Conservation (phyloP, 768 basidiomycete genomes). For the Lyophyllum shimeji region DNA sequence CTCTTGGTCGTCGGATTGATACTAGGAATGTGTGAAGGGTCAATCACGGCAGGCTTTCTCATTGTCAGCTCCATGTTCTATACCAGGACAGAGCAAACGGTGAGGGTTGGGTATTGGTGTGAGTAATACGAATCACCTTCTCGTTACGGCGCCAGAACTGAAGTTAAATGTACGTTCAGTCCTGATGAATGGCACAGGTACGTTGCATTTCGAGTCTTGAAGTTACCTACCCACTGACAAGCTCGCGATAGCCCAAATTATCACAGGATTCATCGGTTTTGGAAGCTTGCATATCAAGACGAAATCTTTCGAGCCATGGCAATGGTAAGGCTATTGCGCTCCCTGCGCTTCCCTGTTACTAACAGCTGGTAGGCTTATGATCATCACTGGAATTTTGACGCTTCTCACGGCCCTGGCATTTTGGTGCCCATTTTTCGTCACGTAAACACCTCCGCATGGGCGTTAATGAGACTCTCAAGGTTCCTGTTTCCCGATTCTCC, state of each 20-base stretch:
- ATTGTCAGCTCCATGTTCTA: conserved; percentile 81
- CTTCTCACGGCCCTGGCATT: conserved; percentile 50
- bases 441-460: not conserved
- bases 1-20: conserved; percentile 64
- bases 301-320: conserved; percentile 62
- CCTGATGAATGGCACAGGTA: conserved; percentile 75
- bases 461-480: conserved; percentile 29
- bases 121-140: conserved; percentile 24
- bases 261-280: conserved; percentile 68
- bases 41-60: conserved; percentile 74
- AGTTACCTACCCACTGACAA: not conserved
- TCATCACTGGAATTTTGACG: conserved; percentile 65
- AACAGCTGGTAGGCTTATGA: conserved; percentile 52
- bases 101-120: conserved; percentile 79
- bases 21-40: conserved; percentile 72
- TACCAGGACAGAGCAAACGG: conserved; percentile 66
- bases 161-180: conserved; percentile 34
- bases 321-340: conserved; percentile 48
- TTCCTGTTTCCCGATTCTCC: conserved; percentile 76
- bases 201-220: conserved; percentile 1
- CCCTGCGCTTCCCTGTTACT: not conserved
- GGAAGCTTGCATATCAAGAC: conserved; percentile 64
- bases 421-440: conserved; percentile 41
- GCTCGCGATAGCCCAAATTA: conserved; percentile 56
- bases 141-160: not conserved